Conservation (phyloP, 1,139 yeast species). For the Saccharomyces hybrid region DNA sequence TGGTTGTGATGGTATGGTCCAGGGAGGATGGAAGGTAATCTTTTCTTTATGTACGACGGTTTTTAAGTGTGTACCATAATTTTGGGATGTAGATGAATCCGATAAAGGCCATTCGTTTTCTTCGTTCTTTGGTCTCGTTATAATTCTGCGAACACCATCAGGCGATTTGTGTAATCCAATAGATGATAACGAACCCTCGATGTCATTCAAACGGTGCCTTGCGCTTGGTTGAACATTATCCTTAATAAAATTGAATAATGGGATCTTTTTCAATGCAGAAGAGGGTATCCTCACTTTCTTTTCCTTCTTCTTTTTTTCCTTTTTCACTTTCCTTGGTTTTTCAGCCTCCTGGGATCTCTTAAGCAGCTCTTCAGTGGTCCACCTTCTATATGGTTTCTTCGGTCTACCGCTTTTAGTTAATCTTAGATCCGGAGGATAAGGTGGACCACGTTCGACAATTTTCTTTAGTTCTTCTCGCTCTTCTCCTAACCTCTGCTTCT, state of each 20-base stretch:
- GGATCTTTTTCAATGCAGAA: conserved; percentile 22
- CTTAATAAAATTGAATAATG: conserved; percentile 24
- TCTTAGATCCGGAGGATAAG: conserved; percentile 31
- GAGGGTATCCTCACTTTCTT: conserved; percentile 21
- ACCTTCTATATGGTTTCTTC: conserved; percentile 30
- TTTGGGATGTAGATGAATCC: neutral
- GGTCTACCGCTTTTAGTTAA: conserved; percentile 32
- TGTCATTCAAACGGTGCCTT: conserved; percentile 6
- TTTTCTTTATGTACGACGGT: conserved; percentile 29
- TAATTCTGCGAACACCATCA: conserved; percentile 5
- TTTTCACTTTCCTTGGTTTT: conserved; percentile 15
- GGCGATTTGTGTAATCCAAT: conserved; percentile 1
- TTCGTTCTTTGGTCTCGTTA: neutral
- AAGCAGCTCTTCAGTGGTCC: conserved; percentile 28
- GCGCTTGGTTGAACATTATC: conserved; percentile 4
- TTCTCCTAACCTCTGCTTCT: conserved; percentile 15
- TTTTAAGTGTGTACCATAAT: conserved; percentile 15
- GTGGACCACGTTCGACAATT: conserved; percentile 32
- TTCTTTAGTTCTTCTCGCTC: conserved; percentile 27
- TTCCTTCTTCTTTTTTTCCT: conserved; percentile 16
- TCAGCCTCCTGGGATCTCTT: conserved; percentile 13
- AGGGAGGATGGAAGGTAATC: conserved; percentile 31
- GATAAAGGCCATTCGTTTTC: neutral
- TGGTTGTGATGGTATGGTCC: conserved; percentile 27
- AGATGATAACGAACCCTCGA: conserved; percentile 10